These are phyloP conservation scores for Scheffersomyces stambukii DNA, from an alignment of 1,139 yeast species.

Conservation along the genomic window DNA sequence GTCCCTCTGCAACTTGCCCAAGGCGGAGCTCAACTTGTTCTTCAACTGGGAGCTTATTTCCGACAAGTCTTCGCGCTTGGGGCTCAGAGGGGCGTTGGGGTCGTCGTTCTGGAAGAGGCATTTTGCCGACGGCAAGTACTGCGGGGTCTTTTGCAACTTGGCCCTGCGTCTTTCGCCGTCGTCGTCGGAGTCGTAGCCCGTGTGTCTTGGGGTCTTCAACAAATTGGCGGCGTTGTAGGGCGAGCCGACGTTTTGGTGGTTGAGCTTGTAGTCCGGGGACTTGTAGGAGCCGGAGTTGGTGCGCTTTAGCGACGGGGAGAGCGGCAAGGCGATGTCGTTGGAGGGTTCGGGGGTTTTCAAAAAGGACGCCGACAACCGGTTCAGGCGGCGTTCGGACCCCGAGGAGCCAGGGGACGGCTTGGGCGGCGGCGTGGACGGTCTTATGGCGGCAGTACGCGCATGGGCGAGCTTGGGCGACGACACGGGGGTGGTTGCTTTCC, in stretches of 20 bases:
- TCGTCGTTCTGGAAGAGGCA: constrained; percentile 18
- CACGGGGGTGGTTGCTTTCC: constrained; percentile 35
- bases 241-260: constrained; percentile 22
- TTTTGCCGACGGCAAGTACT: constrained; percentile 40
- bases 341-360: constrained; percentile 31
- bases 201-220: constrained; percentile 35
- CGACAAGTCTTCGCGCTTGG: constrained; percentile 27
- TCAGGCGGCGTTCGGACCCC: constrained; percentile 11
- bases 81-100: constrained; percentile 7
- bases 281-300: constrained; percentile 26
- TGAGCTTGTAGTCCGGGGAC: constrained; percentile 31
- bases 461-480: constrained; percentile 15
- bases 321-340: constrained; percentile 21
- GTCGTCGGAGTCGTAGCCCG: constrained; percentile 21
- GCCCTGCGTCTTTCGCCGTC: constrained; percentile 10
- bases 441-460: constrained; percentile 1
- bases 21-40: constrained; percentile 35
- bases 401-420: constrained; percentile 11
- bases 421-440: constrained; percentile 1
- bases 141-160: constrained; percentile 38
- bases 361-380: constrained; percentile 13
- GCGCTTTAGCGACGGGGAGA: constrained; percentile 39
- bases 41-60: constrained; percentile 40
- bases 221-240: constrained; percentile 24
- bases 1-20: constrained; percentile 32